Base-by-base conservation (phyloP, 306 rosid species). In the Cercis canadensis region DNA sequence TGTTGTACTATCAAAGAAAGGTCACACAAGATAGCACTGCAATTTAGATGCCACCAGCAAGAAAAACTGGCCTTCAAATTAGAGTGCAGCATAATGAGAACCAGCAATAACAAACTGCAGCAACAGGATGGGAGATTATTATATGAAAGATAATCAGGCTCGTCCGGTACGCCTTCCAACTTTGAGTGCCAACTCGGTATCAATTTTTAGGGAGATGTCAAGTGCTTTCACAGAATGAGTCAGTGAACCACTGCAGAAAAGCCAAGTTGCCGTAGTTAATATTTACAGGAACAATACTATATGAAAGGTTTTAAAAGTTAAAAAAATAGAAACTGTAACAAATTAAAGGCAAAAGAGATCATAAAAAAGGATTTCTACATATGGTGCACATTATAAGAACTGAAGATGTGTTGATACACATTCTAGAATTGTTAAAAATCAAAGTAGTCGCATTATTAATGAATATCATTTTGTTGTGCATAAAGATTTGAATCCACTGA, bases 141-240 rank as follows among this genome's bases (percentile, higher is more conserved):
- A 43, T 0, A 18, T 8, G 78, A 52, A 55, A 50, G n/a, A 36
- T 24, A 37, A 44, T 88, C 82, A 89, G 12, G 98, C 97, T 69
- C 97, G 78, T 62, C 92, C 90, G 1, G 98, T 94, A 52, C 95
- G 94, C 75, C 86, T 89, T 77, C 97, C 98, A 65, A 94, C 97
- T 86, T 73, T 57, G 65, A 89, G 98, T 45, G 98, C 97, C 77
- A 90, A 85, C 72, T 90, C 98, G 0, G 95, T 94, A 57, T 94
- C 98, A 66, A 94, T 94, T 84, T 94, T 89, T 65, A 94, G 90
- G 67, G 98, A 94, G 69, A 89, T 88, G 79, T 90, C 97, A 45
- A 90, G 92, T 65, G 98, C 98, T 85, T 90, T 89, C 43, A 89
- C 97, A 17, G 97, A 94, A 84, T 93, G 97, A 40, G 97, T 93